Conservation (phyloP, 352 stramenopile genomes). For the Globisporangium spiculum region DNA sequence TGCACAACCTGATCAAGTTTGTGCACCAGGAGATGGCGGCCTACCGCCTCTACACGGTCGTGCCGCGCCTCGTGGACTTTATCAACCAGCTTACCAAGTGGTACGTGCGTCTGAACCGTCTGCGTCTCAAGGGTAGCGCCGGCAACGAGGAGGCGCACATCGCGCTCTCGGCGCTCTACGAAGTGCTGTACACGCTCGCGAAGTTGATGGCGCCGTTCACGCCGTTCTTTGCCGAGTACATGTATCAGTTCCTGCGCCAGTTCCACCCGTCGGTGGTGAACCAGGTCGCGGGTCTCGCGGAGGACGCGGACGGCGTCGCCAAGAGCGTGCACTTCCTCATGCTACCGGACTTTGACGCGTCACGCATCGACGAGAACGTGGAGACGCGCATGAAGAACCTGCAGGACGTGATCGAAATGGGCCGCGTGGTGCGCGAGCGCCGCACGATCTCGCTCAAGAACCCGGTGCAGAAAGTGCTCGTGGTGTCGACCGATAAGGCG, state of each 20-base stretch:
- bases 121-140: conserved; percentile 95
- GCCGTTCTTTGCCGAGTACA: conserved; percentile 99
- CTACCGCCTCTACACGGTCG: conserved; percentile 99
- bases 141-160: conserved; percentile 84
- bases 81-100: conserved; percentile 99
- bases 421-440: conserved; percentile 95
- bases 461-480: conserved; percentile 95
- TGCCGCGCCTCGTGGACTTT: conserved; percentile 97
- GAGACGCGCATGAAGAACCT: conserved; percentile 95
- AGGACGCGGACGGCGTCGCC: conserved; percentile 90
- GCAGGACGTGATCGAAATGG: conserved; percentile 96
- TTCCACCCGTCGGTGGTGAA: conserved; percentile 91
- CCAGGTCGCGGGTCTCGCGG: conserved; percentile 44
- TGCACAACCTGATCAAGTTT: conserved; percentile 97
- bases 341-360: conserved; percentile 92
- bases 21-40: conserved; percentile 97
- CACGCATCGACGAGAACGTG: conserved; percentile 91
- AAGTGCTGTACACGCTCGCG: conserved; percentile 94
- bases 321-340: conserved; percentile 96
- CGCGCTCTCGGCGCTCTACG: conserved; percentile 95
- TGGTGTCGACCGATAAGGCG: conserved; percentile 89
- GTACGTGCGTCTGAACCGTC: conserved; percentile 99
- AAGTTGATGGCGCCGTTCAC: conserved; percentile 99
- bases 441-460: conserved; percentile 97
- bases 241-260: conserved; percentile 98